Percentiles rank a stretch among this genome's conserved stretches.
Conservation (phyloP, 2,329 filamentous ascomycete species). For the Fusarium paranaense region DNA sequence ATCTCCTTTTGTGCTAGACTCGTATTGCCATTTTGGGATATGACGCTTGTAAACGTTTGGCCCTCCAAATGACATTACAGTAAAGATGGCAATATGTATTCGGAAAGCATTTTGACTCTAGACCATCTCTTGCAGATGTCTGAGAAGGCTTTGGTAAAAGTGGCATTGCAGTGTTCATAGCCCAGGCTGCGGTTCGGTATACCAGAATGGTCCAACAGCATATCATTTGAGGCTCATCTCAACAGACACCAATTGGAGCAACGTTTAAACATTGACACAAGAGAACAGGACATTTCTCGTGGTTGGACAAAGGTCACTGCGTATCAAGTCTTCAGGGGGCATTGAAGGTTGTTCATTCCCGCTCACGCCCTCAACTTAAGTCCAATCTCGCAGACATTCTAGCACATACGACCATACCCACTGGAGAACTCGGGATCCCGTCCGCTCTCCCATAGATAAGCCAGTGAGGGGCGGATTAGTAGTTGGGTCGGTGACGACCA, state of each 20-base stretch:
- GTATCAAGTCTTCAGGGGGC: background rate
- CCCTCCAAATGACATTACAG: fast-evolving
- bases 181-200: background rate
- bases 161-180: background rate
- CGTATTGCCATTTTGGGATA: background rate
- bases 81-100: background rate
- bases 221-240: background rate
- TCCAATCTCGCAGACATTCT: fast-evolving
- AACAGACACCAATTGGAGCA: background rate
- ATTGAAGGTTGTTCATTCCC: background rate
- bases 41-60: background rate
- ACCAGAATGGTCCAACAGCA: background rate
- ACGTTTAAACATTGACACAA: background rate
- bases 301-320: background rate
- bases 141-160: too few species aligned
- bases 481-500: background rate
- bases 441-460: background rate
- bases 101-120: background rate
- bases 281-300: background rate
- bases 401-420: background rate
- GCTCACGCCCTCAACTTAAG: background rate
- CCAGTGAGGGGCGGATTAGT: background rate
- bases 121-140: background rate
- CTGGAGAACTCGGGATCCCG: background rate
- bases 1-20: background rate